Percentiles rank a stretch among this genome's conserved stretches.
Evolutionary conservation across 352 stramenopile species (phyloP).

Genomic region (Bremia lactucae): DNA sequence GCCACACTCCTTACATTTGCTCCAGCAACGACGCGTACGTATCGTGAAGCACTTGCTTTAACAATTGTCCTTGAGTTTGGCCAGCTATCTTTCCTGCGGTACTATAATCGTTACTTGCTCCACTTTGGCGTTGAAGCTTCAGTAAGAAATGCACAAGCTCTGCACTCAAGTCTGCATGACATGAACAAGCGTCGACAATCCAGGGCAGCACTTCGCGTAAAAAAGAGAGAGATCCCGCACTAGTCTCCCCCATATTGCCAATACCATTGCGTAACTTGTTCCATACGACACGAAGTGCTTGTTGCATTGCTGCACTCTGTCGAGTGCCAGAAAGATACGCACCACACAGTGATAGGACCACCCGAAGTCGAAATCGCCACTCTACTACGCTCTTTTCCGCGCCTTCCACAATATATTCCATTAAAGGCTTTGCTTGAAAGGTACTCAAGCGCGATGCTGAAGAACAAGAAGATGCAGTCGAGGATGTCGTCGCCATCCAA

Average conservation of each 20-base stretch:
- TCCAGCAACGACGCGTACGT: slow-evolving; percentile 28
- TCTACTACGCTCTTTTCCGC: slow-evolving; percentile 40
- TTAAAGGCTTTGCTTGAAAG: slow-evolving; percentile 26
- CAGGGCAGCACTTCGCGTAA: slow-evolving; percentile 35
- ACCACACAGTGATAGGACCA: slow-evolving; percentile 42
- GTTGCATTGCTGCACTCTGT: slow-evolving; percentile 33
- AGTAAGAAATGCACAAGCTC: slow-evolving; percentile 59
- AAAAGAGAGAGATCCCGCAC: slow-evolving; percentile 19
- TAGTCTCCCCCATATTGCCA: slow-evolving; percentile 17
- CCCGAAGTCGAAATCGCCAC: slow-evolving; percentile 40
- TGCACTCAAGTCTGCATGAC: slow-evolving; percentile 40
- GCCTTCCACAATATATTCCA: slow-evolving; percentile 38
- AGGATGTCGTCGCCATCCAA: slow-evolving; percentile 32
- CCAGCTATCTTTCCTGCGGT: slow-evolving; percentile 5
- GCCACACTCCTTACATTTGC: slow-evolving; percentile 21
- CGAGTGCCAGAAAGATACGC: slow-evolving; percentile 23
- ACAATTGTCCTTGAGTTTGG: slow-evolving; percentile 19
- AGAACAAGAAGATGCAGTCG: slow-evolving; percentile 5
- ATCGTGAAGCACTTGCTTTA: slow-evolving; percentile 27
- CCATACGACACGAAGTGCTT: slow-evolving; percentile 44
- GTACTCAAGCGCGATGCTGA: slow-evolving; percentile 15
- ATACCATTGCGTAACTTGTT: slow-evolving; percentile 42
- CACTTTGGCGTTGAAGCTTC: slow-evolving; percentile 41
- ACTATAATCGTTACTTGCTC: slow-evolving; percentile 8
- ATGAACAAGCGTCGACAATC: slow-evolving; percentile 34